Evolutionary conservation across 106 monocot species (phyloP), one percentile per base, ranked within the genome.

Genomic region (Dendrobium officinale): DNA sequence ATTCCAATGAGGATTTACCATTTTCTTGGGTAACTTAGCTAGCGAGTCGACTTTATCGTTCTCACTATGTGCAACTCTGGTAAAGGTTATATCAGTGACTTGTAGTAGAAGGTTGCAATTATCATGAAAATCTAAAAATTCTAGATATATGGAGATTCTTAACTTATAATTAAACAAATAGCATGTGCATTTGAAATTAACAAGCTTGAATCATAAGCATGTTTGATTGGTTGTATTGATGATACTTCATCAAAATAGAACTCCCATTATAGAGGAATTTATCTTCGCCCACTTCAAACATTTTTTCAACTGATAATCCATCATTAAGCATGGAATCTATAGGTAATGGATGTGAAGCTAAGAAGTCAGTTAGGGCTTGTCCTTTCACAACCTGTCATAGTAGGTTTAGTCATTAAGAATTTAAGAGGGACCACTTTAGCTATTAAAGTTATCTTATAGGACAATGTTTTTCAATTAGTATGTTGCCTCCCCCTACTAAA

Each of bases 171-270:
- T 26, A 26, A 26, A 26, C 26, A 26, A 26, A 26, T 26, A 26
- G 26, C 26, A 26, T 26, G 26, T 26, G 26, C 26, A 26, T 26
- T 26, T 26, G 26, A 26, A 26, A 0, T 26, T 26, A 26, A 26
- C 26, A 26, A 26, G 26, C 26, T 26, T 26, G 26, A 26, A 26
- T 26, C 26, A 26, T 26, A 26, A 26, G 26, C 26, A 26, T 26
- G 26, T 26, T 26, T 26, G 1, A 13, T 1, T 56, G 26, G 13
- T 8, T 24, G 2, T 5, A 26, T 40, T 9, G 82, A 27, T 1
- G 27, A 16, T 22, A 18, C 55, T 20, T 74, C 79, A 61, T 79
- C 79, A 26, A 79, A 79, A 19, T 79, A 75, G 6, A 84, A 11
- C 24, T 75, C 11, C 79, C 55, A 84, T 37, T 7, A 5, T 11